These are phyloP conservation scores for Sporisorium reilianum DNA, from an alignment of 1,284 basidiomycete species.

Conservation along the genomic window DNA sequence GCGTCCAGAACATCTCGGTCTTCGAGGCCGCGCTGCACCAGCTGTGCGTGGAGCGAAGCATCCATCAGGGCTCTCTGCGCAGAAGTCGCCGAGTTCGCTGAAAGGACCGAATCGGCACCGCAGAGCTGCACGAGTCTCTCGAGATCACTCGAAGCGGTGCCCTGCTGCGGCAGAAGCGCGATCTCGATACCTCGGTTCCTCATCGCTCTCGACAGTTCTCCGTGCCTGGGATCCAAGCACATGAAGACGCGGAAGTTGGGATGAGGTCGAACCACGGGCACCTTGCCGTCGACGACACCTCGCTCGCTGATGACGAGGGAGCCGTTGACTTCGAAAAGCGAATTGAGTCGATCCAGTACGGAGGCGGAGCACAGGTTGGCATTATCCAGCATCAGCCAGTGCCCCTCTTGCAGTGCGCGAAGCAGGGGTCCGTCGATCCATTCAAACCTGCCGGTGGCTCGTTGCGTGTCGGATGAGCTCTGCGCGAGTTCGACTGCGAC, in stretches of 20 bases:
- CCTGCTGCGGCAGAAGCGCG: slow-evolving; percentile 55
- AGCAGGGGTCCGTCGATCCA: slow-evolving; percentile 98
- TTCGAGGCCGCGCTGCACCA: slow-evolving; percentile 25
- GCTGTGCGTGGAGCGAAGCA: slow-evolving; percentile 21
- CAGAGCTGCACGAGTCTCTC: slow-evolving; percentile 34
- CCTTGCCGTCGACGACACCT: slow-evolving; percentile 82
- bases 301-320: slow-evolving; percentile 87
- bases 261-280: slow-evolving; percentile 84
- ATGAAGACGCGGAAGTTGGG: slow-evolving; percentile 92
- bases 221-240: slow-evolving; percentile 88
- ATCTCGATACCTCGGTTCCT: slow-evolving; percentile 96
- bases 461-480: slow-evolving; percentile 2
- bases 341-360: slow-evolving; percentile 95
- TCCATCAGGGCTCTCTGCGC: slow-evolving; percentile 38
- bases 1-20: neutral
- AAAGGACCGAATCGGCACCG: neutral
- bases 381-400: slow-evolving; percentile 91
- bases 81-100: neutral
- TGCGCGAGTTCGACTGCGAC: slow-evolving; percentile 7
- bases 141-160: slow-evolving; percentile 16
- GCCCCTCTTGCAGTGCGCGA: slow-evolving; percentile 84
- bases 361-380: slow-evolving; percentile 96
- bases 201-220: slow-evolving; percentile 97
- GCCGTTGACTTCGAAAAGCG: slow-evolving; percentile 90
- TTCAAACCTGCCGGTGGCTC: slow-evolving; percentile 78